Conservation (phyloP, 176 grass and related monocot species). For the Triticum urartu region DNA sequence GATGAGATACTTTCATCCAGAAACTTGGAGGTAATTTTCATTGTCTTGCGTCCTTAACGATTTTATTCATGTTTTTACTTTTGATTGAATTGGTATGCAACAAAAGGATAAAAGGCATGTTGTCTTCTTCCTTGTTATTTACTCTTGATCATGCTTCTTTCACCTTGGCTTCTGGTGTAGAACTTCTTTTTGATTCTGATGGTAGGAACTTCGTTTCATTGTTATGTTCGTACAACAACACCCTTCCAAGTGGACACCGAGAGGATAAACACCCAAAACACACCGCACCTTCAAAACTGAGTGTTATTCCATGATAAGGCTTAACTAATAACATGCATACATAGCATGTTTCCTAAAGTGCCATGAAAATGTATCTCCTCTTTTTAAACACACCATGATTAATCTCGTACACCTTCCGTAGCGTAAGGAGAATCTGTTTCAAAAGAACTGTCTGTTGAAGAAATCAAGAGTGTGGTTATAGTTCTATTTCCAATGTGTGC, state of each 20-base stretch:
- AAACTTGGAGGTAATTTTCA: slow-evolving; percentile 78
- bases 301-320: not conserved
- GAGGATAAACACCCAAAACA: not conserved
- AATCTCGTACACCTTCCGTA: not conserved
- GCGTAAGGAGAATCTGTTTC: not conserved
- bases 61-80: slow-evolving; percentile 25
- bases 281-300: not conserved
- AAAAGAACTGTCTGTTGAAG: not conserved
- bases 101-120: not conserved
- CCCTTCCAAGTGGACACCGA: not conserved
- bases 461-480: not conserved
- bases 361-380: not conserved
- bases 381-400: not conserved
- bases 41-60: not conserved
- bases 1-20: slow-evolving; percentile 85
- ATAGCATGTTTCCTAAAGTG: not conserved
- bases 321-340: not conserved
- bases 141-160: not conserved
- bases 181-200: not conserved
- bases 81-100: not conserved
- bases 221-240: not conserved
- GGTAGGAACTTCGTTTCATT: not conserved
- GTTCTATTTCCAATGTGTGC: not conserved
- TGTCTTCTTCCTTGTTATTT: not conserved
- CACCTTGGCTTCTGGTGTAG: not conserved